Base-by-base conservation (phyloP, 148 eudicot genomes). In the Cornus suecica region DNA sequence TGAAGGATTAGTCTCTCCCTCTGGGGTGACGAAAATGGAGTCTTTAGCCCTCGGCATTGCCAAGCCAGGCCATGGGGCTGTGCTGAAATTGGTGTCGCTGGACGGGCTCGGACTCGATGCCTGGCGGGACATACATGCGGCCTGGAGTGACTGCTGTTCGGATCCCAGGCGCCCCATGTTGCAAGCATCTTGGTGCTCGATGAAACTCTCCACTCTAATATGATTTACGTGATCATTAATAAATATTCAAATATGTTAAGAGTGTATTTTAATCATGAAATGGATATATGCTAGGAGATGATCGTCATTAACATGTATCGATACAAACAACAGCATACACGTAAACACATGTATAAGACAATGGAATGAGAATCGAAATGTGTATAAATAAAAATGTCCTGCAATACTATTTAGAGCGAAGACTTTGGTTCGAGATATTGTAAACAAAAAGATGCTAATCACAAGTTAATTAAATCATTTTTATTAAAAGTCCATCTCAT, bases 181-280 rank as follows among this genome's bases (percentile, higher is more conserved):
- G 70, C 98, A 94, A n/a, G 94, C 84, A 74, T 94, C 98, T 84
- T 94, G 98, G 74, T 94, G 98, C 80, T 94, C 98, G 6, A 94
- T 94, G 83, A 94, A 94, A 75, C 98, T 94, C 88, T 94, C 98
- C 32, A 94, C 98, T 63, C 98, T 94, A 68, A 1, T 60, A 34
- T 31, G 32, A 0, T 25, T 25, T 22, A 20, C 3, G n/a, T 61
- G 24, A 58, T 9, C 18, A 26, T 3, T 1, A 23, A 52, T 6
- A 31, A 70, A 18, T 37, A 26, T 65, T 37, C 61, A 27, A 54
- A 18, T 42, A 37, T 48, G 11, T 69, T 3, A 60, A 11, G 22
- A 42, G 48, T 9, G 30, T 51, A 8, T 30, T 29, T 41, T 6
- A 8, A 37, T 37, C 25, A 58, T 58, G 62, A 58, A 58, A 58